Percentiles rank a stretch among this genome's conserved stretches.
Conservation (phyloP, 352 stramenopile genomes). For the Peronosclerospora sorghi region DNA sequence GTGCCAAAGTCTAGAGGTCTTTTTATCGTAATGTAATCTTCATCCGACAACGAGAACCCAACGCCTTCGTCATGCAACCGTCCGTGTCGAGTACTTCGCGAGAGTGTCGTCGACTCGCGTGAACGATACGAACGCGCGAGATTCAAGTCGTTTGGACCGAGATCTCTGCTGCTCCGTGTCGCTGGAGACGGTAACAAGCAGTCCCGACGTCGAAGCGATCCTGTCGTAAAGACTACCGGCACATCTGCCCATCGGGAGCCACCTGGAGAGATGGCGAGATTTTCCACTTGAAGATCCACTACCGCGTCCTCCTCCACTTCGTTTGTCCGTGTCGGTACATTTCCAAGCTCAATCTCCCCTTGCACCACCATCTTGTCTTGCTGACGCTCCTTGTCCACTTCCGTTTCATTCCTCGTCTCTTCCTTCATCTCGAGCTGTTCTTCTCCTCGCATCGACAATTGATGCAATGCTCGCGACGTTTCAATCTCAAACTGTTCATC, state of each 20-base stretch:
- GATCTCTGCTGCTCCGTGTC: conserved; percentile 10
- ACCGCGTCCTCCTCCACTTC: conserved; percentile 10
- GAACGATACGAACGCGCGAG: no score
- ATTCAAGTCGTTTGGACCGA: no score
- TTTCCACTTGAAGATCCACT: conserved; percentile 8
- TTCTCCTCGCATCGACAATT: conserved; percentile 11
- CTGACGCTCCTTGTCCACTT: conserved; percentile 7
- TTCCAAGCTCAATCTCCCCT: conserved; percentile 14
- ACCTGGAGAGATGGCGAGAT: conserved; percentile 18
- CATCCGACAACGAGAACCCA: conserved; percentile 43
- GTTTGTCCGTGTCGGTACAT: not conserved
- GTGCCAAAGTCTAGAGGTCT: conserved; percentile 22
- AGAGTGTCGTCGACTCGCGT: conserved; percentile 16
- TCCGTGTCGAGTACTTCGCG: conserved; percentile 28
- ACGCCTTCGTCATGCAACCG: conserved; percentile 23
- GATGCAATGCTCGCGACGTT: conserved; percentile 23
- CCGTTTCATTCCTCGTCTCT: conserved; percentile 24
- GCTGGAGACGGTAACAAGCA: conserved; percentile 32
- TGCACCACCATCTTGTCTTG: conserved; percentile 13
- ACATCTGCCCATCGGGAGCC: conserved; percentile 25
- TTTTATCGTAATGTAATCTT: conserved; percentile 62
- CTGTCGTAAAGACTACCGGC: conserved; percentile 27
- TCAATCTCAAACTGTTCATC: conserved; percentile 37
- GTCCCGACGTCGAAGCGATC: conserved; percentile 27
- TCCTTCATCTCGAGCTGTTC: no score